Conservation (phyloP, 805 yeast species). For the Millerozyma acaciae region DNA sequence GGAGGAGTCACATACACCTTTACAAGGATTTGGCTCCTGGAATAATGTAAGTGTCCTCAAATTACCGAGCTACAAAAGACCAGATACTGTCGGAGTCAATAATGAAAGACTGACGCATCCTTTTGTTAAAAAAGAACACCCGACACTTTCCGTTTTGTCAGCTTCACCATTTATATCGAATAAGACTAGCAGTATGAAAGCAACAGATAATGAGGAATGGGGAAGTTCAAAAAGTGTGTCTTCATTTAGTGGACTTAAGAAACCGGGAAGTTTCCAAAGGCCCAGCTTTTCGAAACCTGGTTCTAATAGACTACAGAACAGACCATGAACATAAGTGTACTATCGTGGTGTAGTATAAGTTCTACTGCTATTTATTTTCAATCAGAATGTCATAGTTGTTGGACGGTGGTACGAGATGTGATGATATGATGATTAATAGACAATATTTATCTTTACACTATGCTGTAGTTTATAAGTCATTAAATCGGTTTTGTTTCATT, state of each 20-base stretch:
- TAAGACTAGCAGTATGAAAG: too few relatives aligned
- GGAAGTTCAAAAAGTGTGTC: neutral
- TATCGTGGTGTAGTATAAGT: slow-evolving; percentile 4
- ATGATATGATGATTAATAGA: neutral
- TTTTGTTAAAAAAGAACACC: slow-evolving; percentile 9
- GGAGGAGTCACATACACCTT: too few relatives aligned
- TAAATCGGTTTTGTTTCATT: slow-evolving; percentile 52
- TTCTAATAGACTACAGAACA: slow-evolving; percentile 11
- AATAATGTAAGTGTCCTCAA: slow-evolving; percentile 10
- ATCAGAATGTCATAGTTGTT: neutral
- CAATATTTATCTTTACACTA: neutral
- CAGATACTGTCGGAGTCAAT: slow-evolving; percentile 5
- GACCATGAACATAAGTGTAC: slow-evolving; percentile 7
- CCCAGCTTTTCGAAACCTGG: slow-evolving; percentile 19
- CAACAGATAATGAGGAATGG: too few relatives aligned
- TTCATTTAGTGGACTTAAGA: slow-evolving; percentile 18
- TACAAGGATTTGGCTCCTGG: slow-evolving; percentile 10
- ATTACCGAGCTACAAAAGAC: slow-evolving; percentile 25
- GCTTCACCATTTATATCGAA: slow-evolving; percentile 30
- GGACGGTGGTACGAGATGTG: neutral
- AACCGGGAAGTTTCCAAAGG: slow-evolving; percentile 33
- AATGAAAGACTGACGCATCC: slow-evolving; percentile 1
- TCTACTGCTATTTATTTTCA: slow-evolving; percentile 8
- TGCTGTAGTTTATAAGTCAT: neutral
- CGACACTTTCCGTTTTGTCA: slow-evolving; percentile 15